Evolutionary conservation across 306 rosid species (phyloP), one percentile per base, ranked within the genome.

Genomic region (Vigna trinervia): DNA sequence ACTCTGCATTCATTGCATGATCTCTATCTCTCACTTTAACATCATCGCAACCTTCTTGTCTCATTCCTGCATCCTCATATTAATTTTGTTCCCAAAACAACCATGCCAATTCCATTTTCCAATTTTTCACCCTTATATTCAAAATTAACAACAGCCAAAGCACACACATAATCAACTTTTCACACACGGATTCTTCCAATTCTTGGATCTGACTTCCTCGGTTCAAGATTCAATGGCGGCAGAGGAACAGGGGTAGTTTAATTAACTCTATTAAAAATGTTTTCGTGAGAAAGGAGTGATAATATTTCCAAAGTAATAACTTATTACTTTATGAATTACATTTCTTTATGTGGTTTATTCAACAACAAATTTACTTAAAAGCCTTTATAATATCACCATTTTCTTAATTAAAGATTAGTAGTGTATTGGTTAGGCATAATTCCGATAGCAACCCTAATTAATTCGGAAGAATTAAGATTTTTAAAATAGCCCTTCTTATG

Each of bases 151-250:
- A 34, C 22, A 46, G 20, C 13, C 4, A 17, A 12, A n/a, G 30
- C 52, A n/a, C 48, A 62, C 51, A 11, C 8, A 13, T 19, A 48
- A 38, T 61, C 8, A 30, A 30, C 53, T 69, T 69, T 62, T 32
- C 13, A 69, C 45, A 57, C 71, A 3, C 12, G 26, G 72, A 12
- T 76, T 77, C 51, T 51, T 59, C 36, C 28, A 41, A 12, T 73
- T 71, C 36, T 76, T 71, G 76, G 84, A 84, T 80, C 84, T 80
- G 47, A 71, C 72, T 43, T 43, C 3, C 48, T 43, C 75, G 67
- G 45, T 65, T 52, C 54, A 34, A 82, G 75, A 77, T 77, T 80
- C 87, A 72, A 95, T 96, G 99, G 98, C 97, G 77, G 98, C 72
- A 87, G 99, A 77, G 99, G 97, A 75, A 61, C 89, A 91, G 86